Conservation (phyloP, 2,329 filamentous ascomycete species). For the Aspergillus latus region DNA sequence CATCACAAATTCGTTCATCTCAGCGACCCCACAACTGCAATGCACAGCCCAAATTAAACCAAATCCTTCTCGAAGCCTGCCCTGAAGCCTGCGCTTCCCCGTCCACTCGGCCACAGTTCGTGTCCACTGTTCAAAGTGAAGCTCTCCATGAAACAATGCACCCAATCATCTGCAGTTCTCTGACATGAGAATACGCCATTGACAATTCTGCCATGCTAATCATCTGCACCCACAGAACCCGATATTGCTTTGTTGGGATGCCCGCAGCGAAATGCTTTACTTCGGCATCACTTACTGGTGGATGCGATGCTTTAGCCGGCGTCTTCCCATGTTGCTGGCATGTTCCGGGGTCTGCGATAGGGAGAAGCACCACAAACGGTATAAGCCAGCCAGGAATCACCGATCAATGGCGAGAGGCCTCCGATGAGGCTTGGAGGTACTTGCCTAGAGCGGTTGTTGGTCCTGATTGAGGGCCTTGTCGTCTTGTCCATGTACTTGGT, state of each 20-base stretch:
- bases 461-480: background rate
- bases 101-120: slow-evolving; percentile 1
- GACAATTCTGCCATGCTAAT: background rate
- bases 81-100: background rate
- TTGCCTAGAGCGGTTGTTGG: background rate
- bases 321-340: background rate
- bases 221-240: background rate
- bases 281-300: background rate
- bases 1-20: background rate
- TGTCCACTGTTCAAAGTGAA: slow-evolving; percentile 25
- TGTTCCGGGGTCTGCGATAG: background rate
- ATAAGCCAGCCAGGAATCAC: background rate
- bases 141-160: slow-evolving; percentile 17
- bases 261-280: slow-evolving; percentile 6
- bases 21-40: slow-evolving; percentile 19
- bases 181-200: slow-evolving; percentile 3
- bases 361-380: background rate
- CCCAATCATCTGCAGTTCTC: slow-evolving; percentile 19
- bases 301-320: background rate
- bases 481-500: background rate
- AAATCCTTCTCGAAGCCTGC: slow-evolving; percentile 25
- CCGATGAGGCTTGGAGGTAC: background rate
- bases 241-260: slow-evolving; percentile 7
- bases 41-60: slow-evolving; percentile 24
- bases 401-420: background rate